Base-by-base conservation (phyloP, 768 basidiomycete genomes). In the Lactifluus subvellereus region DNA sequence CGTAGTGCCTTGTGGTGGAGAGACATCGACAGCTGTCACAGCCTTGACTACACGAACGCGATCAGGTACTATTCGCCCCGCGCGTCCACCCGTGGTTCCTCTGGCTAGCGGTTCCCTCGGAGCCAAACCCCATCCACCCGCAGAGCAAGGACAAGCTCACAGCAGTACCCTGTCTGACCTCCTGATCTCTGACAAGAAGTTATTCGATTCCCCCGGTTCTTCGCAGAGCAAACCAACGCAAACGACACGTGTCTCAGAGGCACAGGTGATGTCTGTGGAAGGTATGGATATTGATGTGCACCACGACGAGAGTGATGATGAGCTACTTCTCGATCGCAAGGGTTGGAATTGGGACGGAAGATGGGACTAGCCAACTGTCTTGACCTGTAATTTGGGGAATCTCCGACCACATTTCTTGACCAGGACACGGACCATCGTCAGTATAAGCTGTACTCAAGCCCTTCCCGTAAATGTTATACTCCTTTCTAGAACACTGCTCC, bases 331-430 rank as follows among this genome's bases (percentile, higher is more conserved):
- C 10, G 65, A 63, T 11, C 20, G 35, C 22, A 66, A 54, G 57
- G 59, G 60, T 35, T 67, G 65, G 67, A 66, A 62, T 53, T 67
- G 67, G 65, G 65, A 68, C 42, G 66, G 66, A 16, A 53, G 30
- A 43, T 66, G 66, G 66, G 51, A 66, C n/a, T 60, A 58, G 18
- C 48, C 11, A 33, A 35, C 11, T 48, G 0, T 48, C 22, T 3
- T 48, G n/a, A 47, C 18, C 32, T 18, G 6, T 30, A 50, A 11
- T 49, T 30, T 13, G 45, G 27, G 20, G 38, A 40, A 27, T 18
- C 13, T n/a, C n/a, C 18, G 18, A 10, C 10, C 30, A 37, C 32
- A 8, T 54, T 54, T 52, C 20, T 45, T 43, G 33, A 35, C 3
- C 40, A 6, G 32, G 51, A 52, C 42, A 35, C 16, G 33, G 42